Evolutionary conservation across 2,329 filamentous ascomycete genomes (phyloP).

Genomic region (Neoscytalidium dimidiatum): DNA sequence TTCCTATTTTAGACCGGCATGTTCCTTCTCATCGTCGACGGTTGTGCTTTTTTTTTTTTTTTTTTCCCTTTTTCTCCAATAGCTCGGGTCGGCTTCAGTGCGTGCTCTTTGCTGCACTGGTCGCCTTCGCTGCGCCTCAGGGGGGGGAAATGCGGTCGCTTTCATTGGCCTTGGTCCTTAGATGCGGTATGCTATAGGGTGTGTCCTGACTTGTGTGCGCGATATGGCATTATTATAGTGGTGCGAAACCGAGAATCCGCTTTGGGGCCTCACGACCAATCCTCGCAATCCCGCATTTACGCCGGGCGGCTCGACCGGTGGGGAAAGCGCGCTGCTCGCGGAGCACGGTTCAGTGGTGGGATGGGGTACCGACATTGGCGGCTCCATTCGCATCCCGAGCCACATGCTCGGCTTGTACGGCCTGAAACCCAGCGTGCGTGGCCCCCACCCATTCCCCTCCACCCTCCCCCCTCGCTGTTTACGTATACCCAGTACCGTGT

Average conservation of each 20-base stretch:
- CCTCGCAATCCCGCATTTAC: slow-evolving; percentile 48
- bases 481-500: background rate
- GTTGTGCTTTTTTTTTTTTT: no score
- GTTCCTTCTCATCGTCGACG: background rate
- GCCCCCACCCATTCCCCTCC: no score
- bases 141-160: background rate
- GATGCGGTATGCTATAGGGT: slow-evolving; percentile 22
- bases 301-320: slow-evolving; percentile 62
- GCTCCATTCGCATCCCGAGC: slow-evolving; percentile 58
- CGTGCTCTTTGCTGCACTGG: background rate
- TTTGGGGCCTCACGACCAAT: slow-evolving; percentile 54
- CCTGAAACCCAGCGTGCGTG: slow-evolving; percentile 27
- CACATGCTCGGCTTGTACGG: slow-evolving; percentile 31
- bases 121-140: background rate
- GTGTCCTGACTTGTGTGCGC: background rate
- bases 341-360: slow-evolving; percentile 57
- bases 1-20: background rate
- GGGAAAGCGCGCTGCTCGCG: slow-evolving; percentile 59
- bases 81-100: no score
- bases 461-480: no score
- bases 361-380: slow-evolving; percentile 61
- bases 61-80: background rate
- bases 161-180: slow-evolving; percentile 1
- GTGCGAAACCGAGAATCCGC: slow-evolving; percentile 57
- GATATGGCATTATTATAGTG: slow-evolving; percentile 44